A percentile compares a stretch with the other conserved stretches of the same genome.
These are phyloP conservation scores for Gomphus sp. DNA, from an alignment of 1,284 basidiomycete species.

Conservation along the genomic window DNA sequence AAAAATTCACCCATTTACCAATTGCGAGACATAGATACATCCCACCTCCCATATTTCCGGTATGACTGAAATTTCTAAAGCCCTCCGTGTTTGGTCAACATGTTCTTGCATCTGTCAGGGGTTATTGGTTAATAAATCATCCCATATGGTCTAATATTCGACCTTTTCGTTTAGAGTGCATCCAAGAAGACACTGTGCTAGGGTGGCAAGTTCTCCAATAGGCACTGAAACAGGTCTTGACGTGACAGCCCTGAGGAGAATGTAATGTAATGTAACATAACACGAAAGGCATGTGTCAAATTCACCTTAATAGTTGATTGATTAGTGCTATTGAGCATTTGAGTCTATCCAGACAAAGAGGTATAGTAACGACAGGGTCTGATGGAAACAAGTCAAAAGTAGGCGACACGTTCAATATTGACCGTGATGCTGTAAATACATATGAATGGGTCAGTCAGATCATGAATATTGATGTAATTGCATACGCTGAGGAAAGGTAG, in stretches of 20 bases:
- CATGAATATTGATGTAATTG: slow-evolving; percentile 10
- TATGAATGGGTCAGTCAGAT: slow-evolving; percentile 7
- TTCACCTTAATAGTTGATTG: slow-evolving; percentile 42
- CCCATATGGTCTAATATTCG: slow-evolving; percentile 12
- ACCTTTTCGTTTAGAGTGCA: slow-evolving; percentile 49
- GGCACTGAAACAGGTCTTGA: slow-evolving; percentile 68
- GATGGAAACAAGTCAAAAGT: slow-evolving; percentile 13
- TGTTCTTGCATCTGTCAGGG: slow-evolving; percentile 29
- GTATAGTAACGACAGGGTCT: slow-evolving; percentile 34
- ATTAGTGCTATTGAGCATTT: slow-evolving; percentile 44
- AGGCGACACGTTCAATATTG: slow-evolving; percentile 3
- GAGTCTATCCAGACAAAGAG: slow-evolving; percentile 52
- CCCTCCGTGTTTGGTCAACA: slow-evolving; percentile 38
- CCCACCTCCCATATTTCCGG: slow-evolving; percentile 46
- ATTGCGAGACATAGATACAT: slow-evolving; percentile 38
- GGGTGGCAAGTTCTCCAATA: slow-evolving; percentile 37
- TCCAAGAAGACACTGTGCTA: slow-evolving; percentile 33
- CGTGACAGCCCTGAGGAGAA: slow-evolving; percentile 38
- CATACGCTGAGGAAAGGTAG: slow-evolving; percentile 44
- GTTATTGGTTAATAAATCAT: background rate
- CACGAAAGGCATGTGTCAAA: background rate
- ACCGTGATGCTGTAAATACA: background rate
- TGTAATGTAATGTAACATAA: background rate
- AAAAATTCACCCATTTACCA: slow-evolving; percentile 38
- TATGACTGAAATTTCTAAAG: slow-evolving; percentile 44